phyloP scores from a whole-genome alignment of 495 filamentous ascomycete species.

The Apiosordaria backusii region DNA sequence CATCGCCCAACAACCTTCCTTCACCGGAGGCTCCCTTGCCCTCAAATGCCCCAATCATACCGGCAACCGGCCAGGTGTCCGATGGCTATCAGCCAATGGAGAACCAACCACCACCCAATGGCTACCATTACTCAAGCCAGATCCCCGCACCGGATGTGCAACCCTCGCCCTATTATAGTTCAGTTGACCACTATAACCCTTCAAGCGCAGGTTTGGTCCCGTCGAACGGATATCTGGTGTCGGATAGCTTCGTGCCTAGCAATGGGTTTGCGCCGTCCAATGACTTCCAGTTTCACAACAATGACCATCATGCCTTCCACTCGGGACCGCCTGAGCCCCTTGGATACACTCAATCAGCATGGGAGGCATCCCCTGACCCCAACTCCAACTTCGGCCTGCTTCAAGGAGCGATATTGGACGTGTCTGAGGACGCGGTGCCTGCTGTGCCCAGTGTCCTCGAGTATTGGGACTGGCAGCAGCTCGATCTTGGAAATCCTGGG shows the following conservation, averaged over 20 bases:
- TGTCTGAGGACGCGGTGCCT: not conserved
- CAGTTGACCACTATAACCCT: not conserved
- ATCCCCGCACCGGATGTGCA: not conserved
- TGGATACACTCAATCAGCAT: constrained; percentile 17
- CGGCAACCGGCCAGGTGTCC: not conserved
- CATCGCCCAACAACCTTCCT: not conserved
- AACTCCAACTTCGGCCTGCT: constrained; percentile 1
- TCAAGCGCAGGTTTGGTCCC: not conserved
- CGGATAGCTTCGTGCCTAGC: not conserved
- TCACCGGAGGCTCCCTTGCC: not conserved
- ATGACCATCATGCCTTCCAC: not conserved
- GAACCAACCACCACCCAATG: not conserved
- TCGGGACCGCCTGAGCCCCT: not conserved
- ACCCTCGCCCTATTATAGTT: not conserved
- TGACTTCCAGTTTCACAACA: constrained; percentile 4
- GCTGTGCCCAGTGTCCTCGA: constrained; percentile 20
- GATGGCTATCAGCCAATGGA: not conserved
- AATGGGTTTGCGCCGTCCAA: constrained; percentile 8
- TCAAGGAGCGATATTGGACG: not conserved
- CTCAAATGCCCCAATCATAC: not conserved
- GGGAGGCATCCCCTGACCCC: constrained; percentile 11
- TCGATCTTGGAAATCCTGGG: constrained; percentile 25
- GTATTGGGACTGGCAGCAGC: constrained; percentile 29
- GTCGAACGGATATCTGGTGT: not conserved
- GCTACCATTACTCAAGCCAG: not conserved